Conservation (phyloP, 2,329 filamentous ascomycete genomes). For the Paecilomyces fulvus region DNA sequence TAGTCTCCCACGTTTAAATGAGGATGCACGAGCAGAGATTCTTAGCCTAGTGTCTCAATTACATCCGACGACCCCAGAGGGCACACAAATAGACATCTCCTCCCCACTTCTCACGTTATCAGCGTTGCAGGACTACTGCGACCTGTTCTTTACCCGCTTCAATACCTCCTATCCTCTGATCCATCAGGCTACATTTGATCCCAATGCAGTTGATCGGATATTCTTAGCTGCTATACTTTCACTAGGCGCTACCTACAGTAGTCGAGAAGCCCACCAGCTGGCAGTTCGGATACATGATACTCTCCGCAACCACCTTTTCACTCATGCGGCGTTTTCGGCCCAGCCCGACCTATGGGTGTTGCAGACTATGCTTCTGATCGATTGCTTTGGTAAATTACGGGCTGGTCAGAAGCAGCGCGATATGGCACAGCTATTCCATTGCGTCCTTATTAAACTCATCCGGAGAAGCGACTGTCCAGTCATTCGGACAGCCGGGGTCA, state of each 20-base stretch:
- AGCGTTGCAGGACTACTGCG: slow-evolving; percentile 48
- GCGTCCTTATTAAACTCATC: slow-evolving; percentile 47
- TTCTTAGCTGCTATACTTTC: slow-evolving; percentile 48
- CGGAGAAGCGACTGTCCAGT: slow-evolving; percentile 45
- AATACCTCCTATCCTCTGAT: slow-evolving; percentile 54
- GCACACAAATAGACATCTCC: slow-evolving; percentile 38
- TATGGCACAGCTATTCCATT: slow-evolving; percentile 53
- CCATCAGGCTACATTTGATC: slow-evolving; percentile 50
- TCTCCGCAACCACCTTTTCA: slow-evolving; percentile 51
- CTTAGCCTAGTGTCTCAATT: slow-evolving; percentile 45
- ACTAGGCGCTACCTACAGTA: slow-evolving; percentile 54
- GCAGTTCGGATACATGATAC: slow-evolving; percentile 56
- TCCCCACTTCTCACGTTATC: slow-evolving; percentile 44
- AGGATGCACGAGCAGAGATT: slow-evolving; percentile 29
- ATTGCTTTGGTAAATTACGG: slow-evolving; percentile 57
- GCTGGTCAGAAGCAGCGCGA: slow-evolving; percentile 57
- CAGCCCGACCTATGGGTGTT: slow-evolving; percentile 54
- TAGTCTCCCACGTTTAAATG: slow-evolving; percentile 19
- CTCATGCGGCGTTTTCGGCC: slow-evolving; percentile 48
- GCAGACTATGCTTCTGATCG: slow-evolving; percentile 53
- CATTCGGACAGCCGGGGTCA: slow-evolving; percentile 29
- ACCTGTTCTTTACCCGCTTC: slow-evolving; percentile 54
- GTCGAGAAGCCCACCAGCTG: slow-evolving; percentile 51
- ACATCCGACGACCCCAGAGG: slow-evolving; percentile 42
- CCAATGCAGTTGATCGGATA: slow-evolving; percentile 42